Conservation (phyloP, 768 basidiomycete genomes). For the Galerina sulciceps region DNA sequence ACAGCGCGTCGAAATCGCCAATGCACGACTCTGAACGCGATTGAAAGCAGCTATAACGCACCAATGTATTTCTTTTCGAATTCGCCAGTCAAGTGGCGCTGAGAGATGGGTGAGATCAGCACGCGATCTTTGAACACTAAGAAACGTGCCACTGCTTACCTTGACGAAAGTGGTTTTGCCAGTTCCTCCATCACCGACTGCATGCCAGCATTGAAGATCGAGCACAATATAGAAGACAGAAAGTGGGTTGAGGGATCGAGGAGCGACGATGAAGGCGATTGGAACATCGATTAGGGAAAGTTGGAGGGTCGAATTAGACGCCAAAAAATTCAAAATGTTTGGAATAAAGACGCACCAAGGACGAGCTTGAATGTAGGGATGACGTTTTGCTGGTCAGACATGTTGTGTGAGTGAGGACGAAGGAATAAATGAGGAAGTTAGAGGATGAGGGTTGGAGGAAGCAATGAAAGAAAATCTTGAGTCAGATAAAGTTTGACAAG, state of each 20-base stretch:
- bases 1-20: conserved; percentile 21
- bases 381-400: conserved; percentile 39
- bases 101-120: conserved; percentile 51
- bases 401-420: conserved; percentile 30
- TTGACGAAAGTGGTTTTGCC: conserved; percentile 99
- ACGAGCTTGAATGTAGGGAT: conserved; percentile 99
- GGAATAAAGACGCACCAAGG: conserved; percentile 67
- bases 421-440: conserved; percentile 27
- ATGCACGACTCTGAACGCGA: conserved; percentile 17
- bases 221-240: conserved; percentile 18
- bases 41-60: conserved; percentile 41
- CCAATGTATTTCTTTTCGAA: conserved; percentile 99
- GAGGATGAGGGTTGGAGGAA: conserved; percentile 31
- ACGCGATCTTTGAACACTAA: conserved; percentile 48
- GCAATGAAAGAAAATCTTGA: conserved; percentile 33
- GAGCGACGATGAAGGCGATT: conserved; percentile 29
- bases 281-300: conserved; percentile 58
- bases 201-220: conserved; percentile 20
- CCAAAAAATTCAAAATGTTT: conserved; percentile 12
- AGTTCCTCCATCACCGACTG: conserved; percentile 96
- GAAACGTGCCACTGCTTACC: conserved; percentile 46
- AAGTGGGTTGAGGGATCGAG: conserved; percentile 19
- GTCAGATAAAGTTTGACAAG: conserved; percentile 47
- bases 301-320: conserved; percentile 33
- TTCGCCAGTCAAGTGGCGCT: conserved; percentile 99